Base-by-base conservation (phyloP, 208 protist genomes). In the Trypanosoma boissoni region DNA sequence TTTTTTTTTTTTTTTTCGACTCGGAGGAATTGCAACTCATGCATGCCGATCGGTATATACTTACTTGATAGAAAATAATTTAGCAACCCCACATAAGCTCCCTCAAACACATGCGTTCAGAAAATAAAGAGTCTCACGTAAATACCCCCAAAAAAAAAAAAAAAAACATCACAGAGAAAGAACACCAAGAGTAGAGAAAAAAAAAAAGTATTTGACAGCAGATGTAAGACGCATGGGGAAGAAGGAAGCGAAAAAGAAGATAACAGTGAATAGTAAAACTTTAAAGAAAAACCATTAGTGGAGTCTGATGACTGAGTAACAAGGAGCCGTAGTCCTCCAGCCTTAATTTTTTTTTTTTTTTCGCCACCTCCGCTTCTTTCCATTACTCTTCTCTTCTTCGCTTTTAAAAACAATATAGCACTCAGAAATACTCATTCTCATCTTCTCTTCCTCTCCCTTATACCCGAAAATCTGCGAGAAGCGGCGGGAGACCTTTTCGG, bases 401-500 rank as follows among this genome's bases (percentile, higher is more conserved):
- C 20, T 14, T 43, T 23, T 14, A 56, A 2, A 36, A 41, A 41
- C 9, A 56, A 56, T 26, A 27, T 20, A 28, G 46, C 43, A 29
- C 5, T 44, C 41, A 36, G 29, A 70, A 23, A 43, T 52, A 61
- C 39, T 27, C 10, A 56, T 31, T 34, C 28, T 56, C 32, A 21
- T 5, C 27, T 16, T 36, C 10, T 54, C 23, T 26, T 16, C 31
- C 23, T 20, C 41, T 31, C 31, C 26, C 4, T 29, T 50, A 36
- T 5, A 31, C 16, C 41, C 77, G 84, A 42, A 86, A 64, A 20
- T 91, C 84, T 1, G 69, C 65, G 12, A 81, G 64, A 50, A 88
- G 79, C 45, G 70, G 72, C 42, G 84, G 71, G 20, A 99, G 68
- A 14, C 94, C 97, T 65, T 99, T 99, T 60, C 98, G 88, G 45